Conservation (phyloP, 148 eudicot genomes). For the Pharnaceum exiguum region DNA sequence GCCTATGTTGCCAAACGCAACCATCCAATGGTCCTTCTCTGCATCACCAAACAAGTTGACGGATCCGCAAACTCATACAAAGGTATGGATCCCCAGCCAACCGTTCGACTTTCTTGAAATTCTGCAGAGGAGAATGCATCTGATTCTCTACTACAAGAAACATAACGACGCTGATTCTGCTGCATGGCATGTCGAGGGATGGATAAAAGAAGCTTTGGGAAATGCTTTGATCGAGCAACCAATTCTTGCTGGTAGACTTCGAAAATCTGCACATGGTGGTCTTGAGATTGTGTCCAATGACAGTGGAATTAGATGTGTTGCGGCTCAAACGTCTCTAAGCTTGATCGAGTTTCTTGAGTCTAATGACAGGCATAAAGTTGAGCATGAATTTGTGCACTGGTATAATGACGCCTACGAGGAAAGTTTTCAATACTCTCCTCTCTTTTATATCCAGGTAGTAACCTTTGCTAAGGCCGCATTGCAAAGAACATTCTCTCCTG, state of each 20-base stretch:
- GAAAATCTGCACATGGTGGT: conserved; percentile 6
- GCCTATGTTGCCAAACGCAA: not conserved
- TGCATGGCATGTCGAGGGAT: conserved; percentile 37
- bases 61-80: not conserved
- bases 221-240: conserved; percentile 34
- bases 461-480: too few relatives aligned
- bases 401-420: conserved; percentile 34
- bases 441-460: conserved; percentile 41
- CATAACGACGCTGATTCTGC: conserved; percentile 18
- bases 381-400: conserved; percentile 44
- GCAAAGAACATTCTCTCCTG: too few relatives aligned
- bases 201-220: conserved; percentile 38
- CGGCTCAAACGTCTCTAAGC: conserved; percentile 16
- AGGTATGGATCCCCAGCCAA: not conserved
- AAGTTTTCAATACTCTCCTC: conserved; percentile 36
- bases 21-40: not conserved
- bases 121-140: conserved; percentile 17
- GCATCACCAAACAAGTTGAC: not conserved
- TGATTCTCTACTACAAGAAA: conserved; percentile 31
- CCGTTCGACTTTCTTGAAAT: not conserved
- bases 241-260: conserved; percentile 39
- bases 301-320: conserved; percentile 40
- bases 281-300: conserved; percentile 44
- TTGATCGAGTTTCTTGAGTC: conserved; percentile 35
- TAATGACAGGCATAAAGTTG: conserved; percentile 25